A percentile compares a stretch with the other conserved stretches of the same genome.
Conservation (phyloP, 2,329 filamentous ascomycete species). For the Ophiosphaerella herpotricha region DNA sequence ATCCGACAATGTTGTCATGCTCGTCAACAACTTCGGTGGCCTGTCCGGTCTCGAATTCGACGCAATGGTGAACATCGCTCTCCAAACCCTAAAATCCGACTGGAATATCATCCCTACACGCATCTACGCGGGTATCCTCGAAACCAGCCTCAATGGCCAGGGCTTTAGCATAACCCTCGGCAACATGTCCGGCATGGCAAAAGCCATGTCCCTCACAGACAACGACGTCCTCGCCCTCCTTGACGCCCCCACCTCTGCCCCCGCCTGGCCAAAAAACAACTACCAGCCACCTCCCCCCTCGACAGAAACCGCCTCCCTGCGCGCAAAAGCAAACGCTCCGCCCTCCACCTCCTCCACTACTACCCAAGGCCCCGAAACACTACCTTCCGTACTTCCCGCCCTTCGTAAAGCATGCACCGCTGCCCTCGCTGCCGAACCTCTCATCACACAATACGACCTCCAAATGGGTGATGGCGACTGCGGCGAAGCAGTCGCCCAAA, state of each 20-base stretch:
- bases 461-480: conserved; percentile 91
- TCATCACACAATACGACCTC: conserved; percentile 72
- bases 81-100: conserved; percentile 49
- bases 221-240: conserved; percentile 54
- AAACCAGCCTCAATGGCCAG: conserved; percentile 60
- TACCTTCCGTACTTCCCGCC: conserved; percentile 46
- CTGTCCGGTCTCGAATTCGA: conserved; percentile 55
- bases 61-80: conserved; percentile 51
- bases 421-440: conserved; percentile 63
- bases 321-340: conserved; percentile 38
- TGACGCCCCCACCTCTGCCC: conserved; percentile 57
- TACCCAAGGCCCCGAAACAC: conserved; percentile 44
- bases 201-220: conserved; percentile 44
- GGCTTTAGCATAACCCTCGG: conserved; percentile 62
- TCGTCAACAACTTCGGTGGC: conserved; percentile 57
- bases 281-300: conserved; percentile 39
- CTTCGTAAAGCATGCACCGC: conserved; percentile 50
- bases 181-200: conserved; percentile 55
- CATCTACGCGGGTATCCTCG: conserved; percentile 55
- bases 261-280: conserved; percentile 57
- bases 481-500: conserved; percentile 68
- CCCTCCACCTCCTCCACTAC: conserved; percentile 17
- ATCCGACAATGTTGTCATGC: conserved; percentile 51
- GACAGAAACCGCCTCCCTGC: conserved; percentile 31
- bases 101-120: conserved; percentile 56